Base-by-base conservation (phyloP, 805 yeast species). In the Yamadazyma ubonensis region DNA sequence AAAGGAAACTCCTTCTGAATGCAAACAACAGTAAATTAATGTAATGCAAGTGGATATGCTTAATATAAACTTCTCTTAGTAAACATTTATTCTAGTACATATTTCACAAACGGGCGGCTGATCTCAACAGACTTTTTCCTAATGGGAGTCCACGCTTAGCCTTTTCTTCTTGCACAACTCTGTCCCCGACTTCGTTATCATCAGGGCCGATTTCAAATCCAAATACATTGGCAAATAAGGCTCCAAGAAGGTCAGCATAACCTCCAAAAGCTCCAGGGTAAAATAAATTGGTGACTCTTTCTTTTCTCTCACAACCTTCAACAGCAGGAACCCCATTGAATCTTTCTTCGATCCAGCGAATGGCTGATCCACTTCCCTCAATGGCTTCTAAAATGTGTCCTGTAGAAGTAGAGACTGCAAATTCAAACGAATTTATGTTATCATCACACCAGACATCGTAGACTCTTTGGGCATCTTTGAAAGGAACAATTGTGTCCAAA, bases 1-100 rank as follows among this genome's bases (percentile, higher is more conserved):
- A 27, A 73, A 76, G 58, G 75, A 79, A 49, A 77, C 78, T 52
- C 84, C 89, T 19, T 85, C 87, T 28, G 91, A 84, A 61, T 85
- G 93, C 62, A 78, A 83, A 54, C 91, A 84, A 56, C 80, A 79
- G 50, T 81, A 64, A 27, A 27, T 12, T 27, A 27, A 27, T 27
- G 25, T 20, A n/a, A n/a, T n/a, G n/a, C n/a, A n/a, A n/a, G n/a
- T n/a, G n/a, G n/a, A n/a, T n/a, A n/a, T n/a, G n/a, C n/a, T n/a
- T n/a, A n/a, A n/a, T n/a, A n/a, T n/a, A n/a, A n/a, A n/a, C n/a
- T n/a, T n/a, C n/a, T n/a, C n/a, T n/a, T n/a, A n/a, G n/a, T n/a
- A n/a, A n/a, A n/a, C n/a, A n/a, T n/a, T n/a, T n/a, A n/a, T n/a
- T n/a, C n/a, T n/a, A n/a, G n/a, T n/a, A n/a, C n/a, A n/a, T n/a